Base-by-base conservation (phyloP, 768 basidiomycete species). In the Pisolithus microcarpus region DNA sequence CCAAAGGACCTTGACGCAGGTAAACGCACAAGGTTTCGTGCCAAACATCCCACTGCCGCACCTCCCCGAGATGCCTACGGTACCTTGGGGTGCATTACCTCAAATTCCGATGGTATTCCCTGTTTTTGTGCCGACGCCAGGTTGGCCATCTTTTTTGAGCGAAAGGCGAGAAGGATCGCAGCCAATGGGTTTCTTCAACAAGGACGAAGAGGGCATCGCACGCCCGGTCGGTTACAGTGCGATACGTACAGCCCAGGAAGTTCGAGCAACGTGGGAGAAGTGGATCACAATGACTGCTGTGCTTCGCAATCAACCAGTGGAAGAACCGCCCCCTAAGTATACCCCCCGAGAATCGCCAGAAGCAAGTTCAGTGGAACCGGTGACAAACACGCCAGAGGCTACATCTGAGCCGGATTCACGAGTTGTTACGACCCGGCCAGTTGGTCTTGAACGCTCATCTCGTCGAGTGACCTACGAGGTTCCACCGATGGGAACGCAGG, bases 61-160 rank as follows among this genome's bases (percentile, higher is more conserved):
- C 50, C 69, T 87, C n/a, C 84, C 80, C 6, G 84, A 80, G 53
- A 77, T 89, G 50, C 81, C 84, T 24, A 72, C 75, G 38, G 77
- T 82, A 45, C 77, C 79, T 31, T 83, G 82, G 83, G 73, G 63
- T 42, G 75, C 76, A 24, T 61, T 85, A 15, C 82, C 82, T 5
- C 84, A 85, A 54, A 74, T 86, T 51, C 84, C 84, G 2, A 73
- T 87, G 68, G 85, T 87, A 11, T 90, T 91, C 76, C 87, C 89
- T 16, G 77, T 90, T 21, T 77, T 83, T 52, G 80, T 90, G 15
- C 86, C 89, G 4, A 66, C 77, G 62, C 78, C 84, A 30, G 75
- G 71, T 19, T 84, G 80, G 81, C 75, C 80, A 1, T 76, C 81
- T 16, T 79, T 88, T 65, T 71, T 84, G 50, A 77, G 80, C 48